Conservation (phyloP, 129 eudicot species). For the Cynara cardunculus region DNA sequence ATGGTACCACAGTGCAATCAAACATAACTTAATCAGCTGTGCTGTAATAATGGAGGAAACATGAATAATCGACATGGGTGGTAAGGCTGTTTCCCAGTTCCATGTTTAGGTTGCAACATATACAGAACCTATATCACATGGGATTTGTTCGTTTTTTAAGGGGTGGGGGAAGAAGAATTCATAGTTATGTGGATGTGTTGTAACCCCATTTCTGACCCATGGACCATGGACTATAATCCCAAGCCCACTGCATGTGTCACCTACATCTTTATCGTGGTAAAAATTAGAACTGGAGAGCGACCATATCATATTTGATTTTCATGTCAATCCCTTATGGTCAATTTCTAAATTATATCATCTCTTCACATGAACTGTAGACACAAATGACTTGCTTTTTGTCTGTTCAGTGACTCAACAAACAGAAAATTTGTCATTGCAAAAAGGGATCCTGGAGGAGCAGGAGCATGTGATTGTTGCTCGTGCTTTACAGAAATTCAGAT, state of each 20-base stretch:
- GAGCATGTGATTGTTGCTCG: slow-evolving; percentile 92
- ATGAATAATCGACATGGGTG: no score
- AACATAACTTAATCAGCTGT: no score
- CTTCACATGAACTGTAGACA: neutral
- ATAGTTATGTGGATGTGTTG: neutral
- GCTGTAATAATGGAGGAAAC: no score
- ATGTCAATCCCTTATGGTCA: neutral
- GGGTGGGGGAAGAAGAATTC: neutral
- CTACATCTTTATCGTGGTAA: no score
- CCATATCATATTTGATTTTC: neutral
- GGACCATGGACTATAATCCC: neutral
- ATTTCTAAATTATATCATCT: neutral
- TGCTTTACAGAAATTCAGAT: slow-evolving; percentile 68
- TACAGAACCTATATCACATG: neutral
- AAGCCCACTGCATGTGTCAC: neutral
- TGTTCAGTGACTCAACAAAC: slow-evolving; percentile 73
- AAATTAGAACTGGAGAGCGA: neutral
- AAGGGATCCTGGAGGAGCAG: slow-evolving; percentile 60
- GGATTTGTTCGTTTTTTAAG: neutral
- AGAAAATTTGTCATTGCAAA: slow-evolving; percentile 50
- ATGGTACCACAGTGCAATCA: no score
- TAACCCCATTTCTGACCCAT: neutral
- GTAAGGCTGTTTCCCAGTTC: no score
- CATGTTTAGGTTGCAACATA: no score
- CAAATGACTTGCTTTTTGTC: slow-evolving; percentile 14